Percentiles rank a stretch among this genome's conserved stretches.
Evolutionary conservation across 2,329 filamentous ascomycete genomes (phyloP).

Genomic region (Cladosporium colombiae): DNA sequence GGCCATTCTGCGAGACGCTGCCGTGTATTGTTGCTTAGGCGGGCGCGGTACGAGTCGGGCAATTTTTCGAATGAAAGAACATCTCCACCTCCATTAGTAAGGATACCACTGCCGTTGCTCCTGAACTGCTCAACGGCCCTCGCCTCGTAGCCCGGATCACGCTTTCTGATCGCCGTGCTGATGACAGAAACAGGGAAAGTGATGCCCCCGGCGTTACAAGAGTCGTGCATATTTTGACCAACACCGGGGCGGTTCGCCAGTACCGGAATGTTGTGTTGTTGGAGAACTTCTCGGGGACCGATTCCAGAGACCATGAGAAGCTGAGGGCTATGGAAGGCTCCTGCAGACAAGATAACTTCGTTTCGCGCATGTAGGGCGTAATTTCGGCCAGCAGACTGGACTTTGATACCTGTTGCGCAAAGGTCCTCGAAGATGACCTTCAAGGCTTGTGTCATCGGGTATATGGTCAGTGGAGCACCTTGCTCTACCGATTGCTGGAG

Average conservation of each 20-base stretch:
- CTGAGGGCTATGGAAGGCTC: conserved; percentile 36
- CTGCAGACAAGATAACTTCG: conserved; percentile 38
- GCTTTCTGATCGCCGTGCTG: conserved; percentile 12
- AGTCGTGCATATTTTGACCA: conserved; percentile 53
- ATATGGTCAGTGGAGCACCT: conserved; percentile 32
- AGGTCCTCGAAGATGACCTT: conserved; percentile 38
- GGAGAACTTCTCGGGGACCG: conserved; percentile 41
- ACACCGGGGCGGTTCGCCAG: conserved; percentile 53
- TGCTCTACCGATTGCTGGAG: conserved; percentile 25
- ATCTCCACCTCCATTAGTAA: conserved; percentile 25
- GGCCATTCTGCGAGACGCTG: conserved; percentile 23
- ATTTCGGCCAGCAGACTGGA: conserved; percentile 30
- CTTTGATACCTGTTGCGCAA: conserved; percentile 24
- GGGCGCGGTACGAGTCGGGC: conserved; percentile 23
- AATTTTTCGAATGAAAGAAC: conserved; percentile 29
- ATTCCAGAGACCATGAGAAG: conserved; percentile 37
- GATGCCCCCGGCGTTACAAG: conserved; percentile 26
- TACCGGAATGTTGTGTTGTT: conserved; percentile 48
- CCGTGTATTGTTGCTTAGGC: conserved; percentile 15
- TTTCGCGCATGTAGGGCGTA: conserved; percentile 34
- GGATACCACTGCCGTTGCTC: conserved; percentile 19
- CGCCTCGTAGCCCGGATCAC: conserved; percentile 5
- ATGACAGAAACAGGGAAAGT: conserved; percentile 11
- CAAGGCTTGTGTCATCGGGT: conserved; percentile 36
- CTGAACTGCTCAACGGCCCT: conserved; percentile 12